Conservation (phyloP, 192 early-diverging fungal species). For the Rhizoclosmatium globosum region DNA sequence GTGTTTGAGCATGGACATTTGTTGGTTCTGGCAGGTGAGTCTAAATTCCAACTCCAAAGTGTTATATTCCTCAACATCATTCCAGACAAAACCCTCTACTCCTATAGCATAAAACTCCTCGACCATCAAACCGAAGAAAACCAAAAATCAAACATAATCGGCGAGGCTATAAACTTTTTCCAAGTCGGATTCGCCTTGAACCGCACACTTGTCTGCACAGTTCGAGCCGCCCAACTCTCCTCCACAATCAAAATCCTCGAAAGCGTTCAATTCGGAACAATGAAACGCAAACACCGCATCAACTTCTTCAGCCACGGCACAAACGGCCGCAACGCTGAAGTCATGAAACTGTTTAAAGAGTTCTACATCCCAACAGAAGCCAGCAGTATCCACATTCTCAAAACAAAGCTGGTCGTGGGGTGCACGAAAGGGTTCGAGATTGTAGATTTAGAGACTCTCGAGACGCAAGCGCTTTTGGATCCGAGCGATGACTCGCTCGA, state of each 20-base stretch:
- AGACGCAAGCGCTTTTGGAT: constrained; percentile 88
- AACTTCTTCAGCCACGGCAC: constrained; percentile 58
- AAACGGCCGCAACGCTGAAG: constrained; percentile 39
- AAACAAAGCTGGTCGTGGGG: constrained; percentile 87
- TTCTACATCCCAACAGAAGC: constrained; percentile 94
- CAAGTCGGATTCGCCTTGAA: constrained; percentile 69
- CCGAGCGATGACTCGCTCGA: constrained; percentile 79
- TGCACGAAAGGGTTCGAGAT: constrained; percentile 94
- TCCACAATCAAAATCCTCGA: constrained; percentile 83
- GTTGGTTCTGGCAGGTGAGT: constrained; percentile 83
- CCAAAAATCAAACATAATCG: constrained; percentile 59
- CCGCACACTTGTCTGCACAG: constrained; percentile 70
- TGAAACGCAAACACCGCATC: constrained; percentile 53
- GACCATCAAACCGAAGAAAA: constrained; percentile 27
- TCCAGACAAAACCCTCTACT: constrained; percentile 49
- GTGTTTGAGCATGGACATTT: constrained; percentile 81
- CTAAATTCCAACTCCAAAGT: too few species aligned
- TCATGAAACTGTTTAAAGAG: constrained; percentile 73
- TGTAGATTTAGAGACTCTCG: constrained; percentile 83
- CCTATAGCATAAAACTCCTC: constrained; percentile 41
- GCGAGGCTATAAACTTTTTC: constrained; percentile 74
- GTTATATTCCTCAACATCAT: too few species aligned
- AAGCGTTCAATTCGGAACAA: constrained; percentile 59
- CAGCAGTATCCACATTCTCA: constrained; percentile 84
- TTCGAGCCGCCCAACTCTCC: constrained; percentile 75